Base-by-base conservation (phyloP, 2,329 filamentous ascomycete genomes). In the Clonostachys rhizophaga region DNA sequence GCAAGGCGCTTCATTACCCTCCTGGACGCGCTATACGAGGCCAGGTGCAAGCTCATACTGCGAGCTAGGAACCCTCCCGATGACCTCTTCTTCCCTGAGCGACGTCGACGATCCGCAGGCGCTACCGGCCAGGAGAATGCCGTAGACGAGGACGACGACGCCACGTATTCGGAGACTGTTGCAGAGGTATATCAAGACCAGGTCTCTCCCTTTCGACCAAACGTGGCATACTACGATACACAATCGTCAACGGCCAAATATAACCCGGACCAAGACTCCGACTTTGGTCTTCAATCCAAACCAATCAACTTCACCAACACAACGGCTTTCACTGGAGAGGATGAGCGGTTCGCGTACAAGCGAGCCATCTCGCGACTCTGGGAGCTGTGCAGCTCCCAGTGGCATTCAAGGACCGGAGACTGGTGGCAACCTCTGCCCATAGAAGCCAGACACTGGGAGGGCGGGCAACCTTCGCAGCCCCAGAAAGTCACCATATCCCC, bases 291-390 rank as follows among this genome's bases (percentile, higher is more conserved):
- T 45, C 65, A 52, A 45, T 36, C 64, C 53, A 56, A 56, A 39
- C 58, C 54, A n/a, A 46, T 39, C 9, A 78, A 92, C 58, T 94
- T 92, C 58, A 78, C 73, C 44, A 82, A 84, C 52, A 77, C 84
- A 1, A 70, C 75, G 11, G 81, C 79, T 0, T 87, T 92, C 57
- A 91, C 86, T 0, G 89, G 89, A 12, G 86, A 91, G 60, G 89
- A 92, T 61, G 88, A 92, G 63, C 74, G 81, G 12, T 94, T 94
- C 60, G 88, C 88, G 0, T 91, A 90, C 55, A 89, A 89, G 64
- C 75, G 89, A 20, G 89, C 88, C 3, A 75, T 81, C 40, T 89
- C 84, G 53, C 72, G 89, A n/a, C 68, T 94, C 4, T 94, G 87
- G 88, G 87, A 94, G 66, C 81, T 94, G 60, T 92, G 87, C 62